phyloP scores from a whole-genome alignment of 208 protist species.

The Vickermania spadyakhi region DNA sequence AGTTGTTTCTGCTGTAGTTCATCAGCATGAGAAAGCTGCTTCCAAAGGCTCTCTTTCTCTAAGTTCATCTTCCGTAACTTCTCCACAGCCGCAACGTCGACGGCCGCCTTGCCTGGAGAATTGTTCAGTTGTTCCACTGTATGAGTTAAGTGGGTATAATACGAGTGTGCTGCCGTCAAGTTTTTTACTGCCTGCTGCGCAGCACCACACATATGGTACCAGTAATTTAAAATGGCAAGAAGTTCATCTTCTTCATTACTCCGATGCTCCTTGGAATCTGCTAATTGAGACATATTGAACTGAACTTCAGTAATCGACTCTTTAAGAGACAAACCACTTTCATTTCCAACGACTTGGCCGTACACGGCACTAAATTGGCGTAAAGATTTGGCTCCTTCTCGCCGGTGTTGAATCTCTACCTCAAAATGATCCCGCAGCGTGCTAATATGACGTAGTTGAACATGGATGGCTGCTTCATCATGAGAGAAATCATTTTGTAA shows the following conservation, averaged over 20 bases:
- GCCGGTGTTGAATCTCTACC: background rate
- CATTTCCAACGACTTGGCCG: background rate
- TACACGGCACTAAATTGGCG: background rate
- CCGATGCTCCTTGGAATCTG: background rate
- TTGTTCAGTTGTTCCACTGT: background rate
- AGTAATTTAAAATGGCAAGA: background rate
- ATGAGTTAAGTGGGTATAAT: background rate
- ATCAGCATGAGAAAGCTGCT: constrained; percentile 16
- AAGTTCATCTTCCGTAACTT: background rate
- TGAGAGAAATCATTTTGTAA: background rate
- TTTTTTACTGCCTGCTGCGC: background rate
- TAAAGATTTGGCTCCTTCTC: background rate
- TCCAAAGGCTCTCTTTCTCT: background rate
- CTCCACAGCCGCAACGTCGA: background rate
- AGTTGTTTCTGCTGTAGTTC: constrained; percentile 1
- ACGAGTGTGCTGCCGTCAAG: background rate
- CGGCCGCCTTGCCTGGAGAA: background rate
- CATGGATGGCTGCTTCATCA: background rate
- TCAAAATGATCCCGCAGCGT: background rate
- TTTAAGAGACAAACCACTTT: background rate
- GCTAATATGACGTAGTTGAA: background rate
- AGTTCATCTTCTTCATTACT: background rate
- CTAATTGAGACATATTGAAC: background rate
- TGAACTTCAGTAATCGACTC: background rate
- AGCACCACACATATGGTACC: background rate